Base-by-base conservation (phyloP, 2,329 filamentous ascomycete genomes). In the Penicillium corylophilum region DNA sequence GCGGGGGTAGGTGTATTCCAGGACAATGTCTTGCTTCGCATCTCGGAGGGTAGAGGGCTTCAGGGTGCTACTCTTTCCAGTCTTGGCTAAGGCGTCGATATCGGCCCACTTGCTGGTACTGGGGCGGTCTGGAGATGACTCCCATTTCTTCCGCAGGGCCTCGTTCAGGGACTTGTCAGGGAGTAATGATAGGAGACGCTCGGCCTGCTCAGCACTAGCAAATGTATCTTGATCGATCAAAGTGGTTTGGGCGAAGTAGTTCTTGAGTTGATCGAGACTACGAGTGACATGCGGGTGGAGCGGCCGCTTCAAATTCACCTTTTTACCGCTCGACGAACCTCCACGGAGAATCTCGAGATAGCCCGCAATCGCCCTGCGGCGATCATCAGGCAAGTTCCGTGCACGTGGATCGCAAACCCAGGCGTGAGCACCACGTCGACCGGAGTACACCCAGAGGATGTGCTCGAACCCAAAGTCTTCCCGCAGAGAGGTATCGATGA, bases 381-480 rank as follows among this genome's bases (percentile, higher is more conserved):
- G 91, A 62, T 88, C 83, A 64, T 99, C 94, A 58, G 95, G 88
- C 77, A 99, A 83, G 29, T 80, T 80, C 51, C 94, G 83, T 0
- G 92, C 94, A 51, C 87, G 86, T 67, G 88, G 89, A 71, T 99
- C 94, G 69, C 93, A 97, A 10, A 99, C 89, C 94, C 94, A 99
- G 5, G 94, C 94, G 84, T 99, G 94, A 26, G 89, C 92, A 76
- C 94, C 94, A 81, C 94, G 85, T 72, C 94, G 88, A 62, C 94
- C 94, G 0, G 94, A 99, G 73, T 99, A 99, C 6, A 99, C 92
- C 94, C 94, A 99, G 72, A 99, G 81, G 66, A 99, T 93, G 73
- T 99, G 93, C 68, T 89, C 86, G 74, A 96, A 99, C 41, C 92
- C 94, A 75, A 99, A 96, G 72, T 99, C 94, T 18, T 97, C 90